phyloP scores from a whole-genome alignment of 345 rosid genomes.

The Eucalyptus melliodora region DNA sequence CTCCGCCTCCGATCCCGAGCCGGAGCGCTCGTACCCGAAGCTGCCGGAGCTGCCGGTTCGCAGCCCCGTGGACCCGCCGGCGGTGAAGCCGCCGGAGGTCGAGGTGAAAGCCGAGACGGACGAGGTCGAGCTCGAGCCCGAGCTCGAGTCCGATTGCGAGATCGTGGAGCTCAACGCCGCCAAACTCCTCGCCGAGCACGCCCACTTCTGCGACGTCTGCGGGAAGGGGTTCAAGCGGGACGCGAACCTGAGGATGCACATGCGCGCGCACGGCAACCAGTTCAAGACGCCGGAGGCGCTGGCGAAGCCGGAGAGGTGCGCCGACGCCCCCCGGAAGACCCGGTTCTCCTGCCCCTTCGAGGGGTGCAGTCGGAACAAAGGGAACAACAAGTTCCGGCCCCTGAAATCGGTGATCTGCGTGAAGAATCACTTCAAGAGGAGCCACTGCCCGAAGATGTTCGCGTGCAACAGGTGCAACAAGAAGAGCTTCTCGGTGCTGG shows the following conservation, averaged over 20 bases:
- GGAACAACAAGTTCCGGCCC: slow-evolving; percentile 35
- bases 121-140: neutral
- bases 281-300: slow-evolving; percentile 54
- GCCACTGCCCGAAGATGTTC: slow-evolving; percentile 66
- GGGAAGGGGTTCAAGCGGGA: slow-evolving; percentile 76
- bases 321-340: neutral
- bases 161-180: slow-evolving; percentile 49
- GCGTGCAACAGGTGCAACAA: slow-evolving; percentile 40
- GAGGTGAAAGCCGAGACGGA: neutral
- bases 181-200: slow-evolving; percentile 53
- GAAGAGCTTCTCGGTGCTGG: slow-evolving; percentile 47
- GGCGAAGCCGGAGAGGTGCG: slow-evolving; percentile 13
- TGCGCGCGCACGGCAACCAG: slow-evolving; percentile 70
- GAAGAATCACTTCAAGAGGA: slow-evolving; percentile 69
- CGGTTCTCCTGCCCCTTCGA: slow-evolving; percentile 59
- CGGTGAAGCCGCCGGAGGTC: neutral
- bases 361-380: slow-evolving; percentile 50
- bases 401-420: slow-evolving; percentile 54
- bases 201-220: slow-evolving; percentile 58
- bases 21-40: neutral
- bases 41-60: neutral
- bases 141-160: slow-evolving; percentile 8
- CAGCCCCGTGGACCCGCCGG: neutral
- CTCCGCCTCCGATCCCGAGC: neutral
- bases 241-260: slow-evolving; percentile 70